A percentile compares a stretch with the other conserved stretches of the same genome.
Evolutionary conservation across 2,329 filamentous ascomycete genomes (phyloP).

Genomic region (Ophiostoma sp.): DNA sequence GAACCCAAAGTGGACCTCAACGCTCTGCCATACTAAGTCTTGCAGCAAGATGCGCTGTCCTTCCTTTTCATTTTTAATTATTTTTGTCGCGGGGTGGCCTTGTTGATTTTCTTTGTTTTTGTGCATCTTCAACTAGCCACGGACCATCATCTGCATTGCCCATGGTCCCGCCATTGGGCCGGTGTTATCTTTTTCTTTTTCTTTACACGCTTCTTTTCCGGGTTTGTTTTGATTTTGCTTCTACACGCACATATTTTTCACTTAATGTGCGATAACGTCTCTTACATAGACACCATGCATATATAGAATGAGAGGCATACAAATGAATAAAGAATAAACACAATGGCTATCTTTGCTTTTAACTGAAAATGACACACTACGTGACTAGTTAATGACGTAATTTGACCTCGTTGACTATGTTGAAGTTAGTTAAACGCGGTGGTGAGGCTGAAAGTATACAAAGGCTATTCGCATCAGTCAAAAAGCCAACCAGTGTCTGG

Average conservation of each 20-base stretch:
- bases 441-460: background rate
- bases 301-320: background rate
- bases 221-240: background rate
- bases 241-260: background rate
- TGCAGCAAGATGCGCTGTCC: background rate
- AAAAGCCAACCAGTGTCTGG: too few species aligned
- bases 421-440: too few species aligned
- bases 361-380: background rate
- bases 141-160: background rate
- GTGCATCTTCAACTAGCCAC: constrained; percentile 1
- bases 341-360: background rate
- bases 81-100: background rate
- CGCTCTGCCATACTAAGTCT: constrained; percentile 29
- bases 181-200: background rate
- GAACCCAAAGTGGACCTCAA: constrained; percentile 31
- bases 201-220: background rate
- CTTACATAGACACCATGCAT: background rate
- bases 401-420: too few species aligned
- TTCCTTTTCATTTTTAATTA: background rate
- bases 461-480: background rate
- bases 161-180: background rate
- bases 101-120: background rate
- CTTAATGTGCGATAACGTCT: background rate
- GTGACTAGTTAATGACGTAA: background rate
- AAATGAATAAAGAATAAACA: background rate